Evolutionary conservation across 768 basidiomycete species (phyloP).

Genomic region (Russula lepida): DNA sequence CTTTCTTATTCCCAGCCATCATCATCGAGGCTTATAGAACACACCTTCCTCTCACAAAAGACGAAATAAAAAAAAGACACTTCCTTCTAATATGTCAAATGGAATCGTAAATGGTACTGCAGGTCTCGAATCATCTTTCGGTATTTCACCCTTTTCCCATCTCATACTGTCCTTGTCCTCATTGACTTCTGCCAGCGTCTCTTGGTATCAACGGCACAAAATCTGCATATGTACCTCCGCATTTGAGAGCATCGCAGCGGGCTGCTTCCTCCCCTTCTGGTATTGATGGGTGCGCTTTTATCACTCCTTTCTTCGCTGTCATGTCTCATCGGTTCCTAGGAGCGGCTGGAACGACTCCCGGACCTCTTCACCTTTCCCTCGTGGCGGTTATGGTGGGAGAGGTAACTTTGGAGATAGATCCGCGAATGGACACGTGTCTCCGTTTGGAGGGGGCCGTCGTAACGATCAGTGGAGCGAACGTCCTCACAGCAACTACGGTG

Average conservation of each 20-base stretch:
- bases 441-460: conserved; percentile 36
- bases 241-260: conserved; percentile 80
- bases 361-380: conserved; percentile 47
- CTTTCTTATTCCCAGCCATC: conserved; percentile 30
- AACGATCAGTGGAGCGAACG: conserved; percentile 31
- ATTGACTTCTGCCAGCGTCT: conserved; percentile 41
- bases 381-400: conserved; percentile 36
- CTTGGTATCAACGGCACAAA: conserved; percentile 62
- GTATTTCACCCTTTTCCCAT: conserved; percentile 24
- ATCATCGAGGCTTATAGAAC: conserved; percentile 31
- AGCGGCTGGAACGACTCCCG: conserved; percentile 72
- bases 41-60: conserved; percentile 24
- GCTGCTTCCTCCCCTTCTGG: conserved; percentile 50
- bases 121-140: conserved; percentile 68
- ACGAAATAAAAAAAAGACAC: conserved; percentile 13
- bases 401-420: conserved; percentile 38
- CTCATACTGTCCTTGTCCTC: neutral
- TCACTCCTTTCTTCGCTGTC: neutral
- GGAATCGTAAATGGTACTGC: conserved; percentile 74
- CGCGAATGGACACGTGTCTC: conserved; percentile 30
- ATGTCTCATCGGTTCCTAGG: conserved; percentile 30
- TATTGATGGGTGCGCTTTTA: conserved; percentile 44
- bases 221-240: conserved; percentile 84
- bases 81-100: conserved; percentile 74
- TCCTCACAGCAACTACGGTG: conserved; percentile 33